Evolutionary conservation across 352 stramenopile genomes (phyloP), one percentile per base, ranked within the genome.

Genomic region (Globisporangium paroecandrum): DNA sequence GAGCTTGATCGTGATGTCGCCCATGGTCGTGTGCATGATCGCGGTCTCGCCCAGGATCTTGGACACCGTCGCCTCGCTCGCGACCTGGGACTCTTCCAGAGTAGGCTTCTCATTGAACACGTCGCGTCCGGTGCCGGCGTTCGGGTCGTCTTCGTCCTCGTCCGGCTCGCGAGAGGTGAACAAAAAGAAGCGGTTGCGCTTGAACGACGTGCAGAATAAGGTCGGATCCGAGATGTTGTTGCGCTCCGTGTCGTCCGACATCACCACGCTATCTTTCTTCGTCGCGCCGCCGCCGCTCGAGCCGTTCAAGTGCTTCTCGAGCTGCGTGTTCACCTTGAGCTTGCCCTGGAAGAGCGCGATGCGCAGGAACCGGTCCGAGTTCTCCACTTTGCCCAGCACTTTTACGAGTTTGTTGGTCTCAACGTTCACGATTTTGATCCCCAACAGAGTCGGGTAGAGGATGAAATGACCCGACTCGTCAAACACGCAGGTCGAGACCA

Each of bases 61-160:
- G 25, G 77, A 61, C 1, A 72, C 69, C 15, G 76, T 83, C n/a
- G 94, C 85, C 49, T 97, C 83, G 8, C 86, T 89, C 34, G 87
- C 78, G 2, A 98, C 81, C 54, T 98, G 82, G 22, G 82, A 70
- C 67, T 99, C 97, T 57, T 99, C 94, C 10, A 97, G 79, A 62
- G 96, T 97, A 22, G 97, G 97, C 29, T 98, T 97, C 79, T 99
- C 98, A 69, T 99, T 99, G 70, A 99, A 98, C 51, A 99, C 90
- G 69, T 99, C 98, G 32, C 97, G 85, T 4, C 88, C 81, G 10
- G 72, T 87, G 13, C 69, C 68, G 20, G 51, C 54, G 13, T 69
- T 68, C 8, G 65, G 59, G 1, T 78, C 73, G 20, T 83, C 82
- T 20, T 88, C 82, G 18, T 80, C 82, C 24, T 97, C 86, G 2